Conservation (phyloP, 345 rosid species). For the Populus ilicifolia region DNA sequence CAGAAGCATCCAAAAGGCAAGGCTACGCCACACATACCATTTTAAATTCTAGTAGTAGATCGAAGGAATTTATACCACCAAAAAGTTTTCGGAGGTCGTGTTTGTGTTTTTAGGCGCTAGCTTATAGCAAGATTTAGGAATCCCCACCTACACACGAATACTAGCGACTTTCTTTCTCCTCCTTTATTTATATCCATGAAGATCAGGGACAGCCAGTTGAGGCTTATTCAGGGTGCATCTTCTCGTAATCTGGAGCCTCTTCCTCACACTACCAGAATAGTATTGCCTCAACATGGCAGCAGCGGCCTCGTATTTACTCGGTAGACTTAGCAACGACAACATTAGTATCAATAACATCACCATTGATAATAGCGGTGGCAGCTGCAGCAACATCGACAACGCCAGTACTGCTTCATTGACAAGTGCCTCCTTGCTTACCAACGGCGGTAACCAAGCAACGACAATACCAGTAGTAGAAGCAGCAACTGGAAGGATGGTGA, state of each 20-base stretch:
- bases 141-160: not conserved
- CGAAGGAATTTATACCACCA: not conserved
- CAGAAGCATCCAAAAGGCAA: constrained; percentile 29
- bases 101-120: not conserved
- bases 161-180: not conserved
- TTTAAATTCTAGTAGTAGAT: not conserved
- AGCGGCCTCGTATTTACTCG: not conserved
- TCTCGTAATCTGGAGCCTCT: not conserved
- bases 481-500: constrained; percentile 41
- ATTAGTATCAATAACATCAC: not conserved
- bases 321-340: not conserved
- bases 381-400: not conserved
- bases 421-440: not conserved
- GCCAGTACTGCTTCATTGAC: not conserved
- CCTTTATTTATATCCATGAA: constrained; percentile 2
- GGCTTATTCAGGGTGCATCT: not conserved
- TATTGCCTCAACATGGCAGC: constrained; percentile 12
- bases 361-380: constrained; percentile 6
- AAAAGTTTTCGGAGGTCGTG: constrained; percentile 39
- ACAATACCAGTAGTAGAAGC: not conserved
- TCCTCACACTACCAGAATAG: not conserved
- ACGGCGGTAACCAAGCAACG: not conserved
- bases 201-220: not conserved
- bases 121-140: not conserved
- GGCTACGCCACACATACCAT: constrained; percentile 3